A percentile compares a stretch with the other conserved stretches of the same genome.
Conservation (phyloP, 257 asterid genomes). For the Petunia axillaris region DNA sequence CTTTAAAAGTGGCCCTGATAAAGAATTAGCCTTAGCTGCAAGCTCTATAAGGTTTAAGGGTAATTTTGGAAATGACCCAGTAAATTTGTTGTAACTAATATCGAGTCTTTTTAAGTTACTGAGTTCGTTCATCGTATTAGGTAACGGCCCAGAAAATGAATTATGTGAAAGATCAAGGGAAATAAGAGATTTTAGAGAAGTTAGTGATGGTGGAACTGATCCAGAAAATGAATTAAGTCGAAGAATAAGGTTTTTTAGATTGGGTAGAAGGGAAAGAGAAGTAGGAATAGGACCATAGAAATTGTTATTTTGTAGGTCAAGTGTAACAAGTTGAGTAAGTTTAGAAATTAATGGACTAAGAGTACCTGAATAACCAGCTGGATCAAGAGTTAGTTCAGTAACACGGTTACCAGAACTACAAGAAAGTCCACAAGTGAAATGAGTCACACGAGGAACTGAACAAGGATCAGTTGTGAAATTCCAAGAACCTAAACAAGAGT, state of each 20-base stretch:
- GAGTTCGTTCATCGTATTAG: conserved; percentile 47
- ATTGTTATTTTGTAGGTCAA: conserved; percentile 68
- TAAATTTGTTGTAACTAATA: conserved; percentile 70
- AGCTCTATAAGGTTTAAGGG: conserved; percentile 68
- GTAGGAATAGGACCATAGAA: conserved; percentile 75
- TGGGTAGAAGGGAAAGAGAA: conserved; percentile 50
- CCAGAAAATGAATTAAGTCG: conserved; percentile 84
- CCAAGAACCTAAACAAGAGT: conserved; percentile 92
- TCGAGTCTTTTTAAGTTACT: conserved; percentile 58
- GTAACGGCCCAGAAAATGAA: conserved; percentile 58
- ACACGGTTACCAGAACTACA: conserved; percentile 67
- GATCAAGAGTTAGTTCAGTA: conserved; percentile 82
- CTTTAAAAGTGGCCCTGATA: conserved; percentile 53
- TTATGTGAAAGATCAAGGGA: conserved; percentile 69
- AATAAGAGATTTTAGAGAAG: conserved; percentile 47
- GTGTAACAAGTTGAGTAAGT: conserved; percentile 64
- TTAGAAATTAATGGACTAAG: conserved; percentile 68
- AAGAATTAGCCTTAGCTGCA: conserved; percentile 66
- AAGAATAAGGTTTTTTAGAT: conserved; percentile 58
- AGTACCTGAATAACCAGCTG: conserved; percentile 70
- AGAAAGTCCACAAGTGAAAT: conserved; percentile 81
- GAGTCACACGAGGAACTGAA: conserved; percentile 63
- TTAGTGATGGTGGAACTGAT: conserved; percentile 59
- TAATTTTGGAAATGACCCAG: conserved; percentile 70
- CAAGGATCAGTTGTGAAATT: conserved; percentile 89